A percentile compares a stretch with the other conserved stretches of the same genome.
These are phyloP conservation scores for Trichoderma erinaceum DNA, from an alignment of 495 filamentous ascomycete species.

Conservation along the genomic window DNA sequence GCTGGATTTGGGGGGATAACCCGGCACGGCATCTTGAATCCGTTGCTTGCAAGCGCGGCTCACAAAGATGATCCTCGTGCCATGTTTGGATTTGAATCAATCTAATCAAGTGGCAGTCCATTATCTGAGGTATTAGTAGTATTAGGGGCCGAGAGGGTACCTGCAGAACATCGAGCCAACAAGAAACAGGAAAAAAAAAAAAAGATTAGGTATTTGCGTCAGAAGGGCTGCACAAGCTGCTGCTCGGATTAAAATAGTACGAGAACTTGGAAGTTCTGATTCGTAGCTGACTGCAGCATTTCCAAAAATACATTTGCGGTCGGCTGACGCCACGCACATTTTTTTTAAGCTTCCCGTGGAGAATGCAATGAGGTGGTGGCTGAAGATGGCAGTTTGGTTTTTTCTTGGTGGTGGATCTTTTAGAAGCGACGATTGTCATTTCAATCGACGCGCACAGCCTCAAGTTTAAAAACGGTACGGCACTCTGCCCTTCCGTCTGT, in stretches of 20 bases:
- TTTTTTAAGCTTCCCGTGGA: not conserved
- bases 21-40: not conserved
- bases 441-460: not conserved
- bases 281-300: not conserved
- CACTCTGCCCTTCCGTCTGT: not conserved
- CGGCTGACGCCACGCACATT: constrained; percentile 4
- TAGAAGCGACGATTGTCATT: constrained; percentile 3
- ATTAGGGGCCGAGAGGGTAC: not conserved
- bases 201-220: not conserved
- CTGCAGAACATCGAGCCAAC: not conserved
- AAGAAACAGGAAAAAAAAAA: not conserved
- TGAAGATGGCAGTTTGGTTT: not conserved
- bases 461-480: not conserved
- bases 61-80: too few relatives aligned
- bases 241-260: not conserved
- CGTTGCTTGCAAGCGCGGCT: too few relatives aligned
- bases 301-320: constrained; percentile 2
- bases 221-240: not conserved
- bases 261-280: not conserved
- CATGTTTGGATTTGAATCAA: too few relatives aligned
- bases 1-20: not conserved
- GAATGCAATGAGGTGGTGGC: not conserved
- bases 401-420: not conserved
- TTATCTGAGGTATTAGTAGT: not conserved
- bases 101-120: not conserved